Conservation (phyloP, 495 filamentous ascomycete species). For the Penicillium manginii region DNA sequence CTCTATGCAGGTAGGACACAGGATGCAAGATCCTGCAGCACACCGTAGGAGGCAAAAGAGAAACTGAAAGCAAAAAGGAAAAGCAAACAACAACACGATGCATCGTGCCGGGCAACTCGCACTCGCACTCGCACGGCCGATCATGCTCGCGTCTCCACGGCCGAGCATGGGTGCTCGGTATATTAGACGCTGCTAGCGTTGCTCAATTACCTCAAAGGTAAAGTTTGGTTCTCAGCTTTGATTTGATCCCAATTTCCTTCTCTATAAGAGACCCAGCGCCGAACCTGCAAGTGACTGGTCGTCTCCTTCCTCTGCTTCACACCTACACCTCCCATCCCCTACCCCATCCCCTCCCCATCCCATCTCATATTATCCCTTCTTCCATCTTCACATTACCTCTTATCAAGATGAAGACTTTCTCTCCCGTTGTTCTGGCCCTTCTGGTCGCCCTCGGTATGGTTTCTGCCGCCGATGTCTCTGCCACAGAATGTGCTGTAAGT, state of each 20-base stretch:
- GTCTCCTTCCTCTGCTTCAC: conserved; percentile 4
- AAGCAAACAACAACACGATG: conserved; percentile 5
- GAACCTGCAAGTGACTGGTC: conserved; percentile 3
- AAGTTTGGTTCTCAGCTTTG: conserved; percentile 21
- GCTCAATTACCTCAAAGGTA: conserved; percentile 11
- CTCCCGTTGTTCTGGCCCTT: conserved; percentile 37
- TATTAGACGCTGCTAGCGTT: conserved; percentile 3
- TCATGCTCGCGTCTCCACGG: no score
- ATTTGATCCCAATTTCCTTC: background rate
- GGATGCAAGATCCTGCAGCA: background rate
- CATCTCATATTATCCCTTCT: background rate
- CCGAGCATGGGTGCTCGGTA: conserved; percentile 5
- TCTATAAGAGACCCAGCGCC: conserved; percentile 21
- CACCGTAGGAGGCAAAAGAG: conserved; percentile 3
- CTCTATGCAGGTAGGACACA: conserved; percentile 6
- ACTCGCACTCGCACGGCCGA: conserved; percentile 7
- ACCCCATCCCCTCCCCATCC: background rate
- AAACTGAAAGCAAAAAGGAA: background rate
- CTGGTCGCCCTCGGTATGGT: conserved; percentile 37
- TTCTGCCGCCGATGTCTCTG: conserved; percentile 33
- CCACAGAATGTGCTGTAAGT: conserved; percentile 44
- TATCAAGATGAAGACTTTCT: conserved; percentile 47
- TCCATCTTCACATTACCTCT: background rate
- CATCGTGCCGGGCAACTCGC: conserved; percentile 6
- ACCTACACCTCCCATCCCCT: conserved; percentile 2